These are phyloP conservation scores for Lippia alba DNA, from an alignment of 305 asterid genomes.

Conservation along the genomic window DNA sequence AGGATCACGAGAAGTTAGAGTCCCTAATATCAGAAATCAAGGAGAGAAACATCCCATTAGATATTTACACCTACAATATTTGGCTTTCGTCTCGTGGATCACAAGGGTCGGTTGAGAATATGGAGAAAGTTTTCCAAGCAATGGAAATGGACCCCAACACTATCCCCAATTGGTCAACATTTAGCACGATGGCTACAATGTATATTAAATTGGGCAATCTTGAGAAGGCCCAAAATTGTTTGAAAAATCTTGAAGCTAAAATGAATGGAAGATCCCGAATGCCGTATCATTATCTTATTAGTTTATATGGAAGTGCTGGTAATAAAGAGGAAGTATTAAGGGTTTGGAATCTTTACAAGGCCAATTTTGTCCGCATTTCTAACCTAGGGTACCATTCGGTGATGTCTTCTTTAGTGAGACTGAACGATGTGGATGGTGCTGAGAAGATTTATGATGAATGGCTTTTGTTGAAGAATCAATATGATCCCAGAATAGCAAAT, in stretches of 20 bases:
- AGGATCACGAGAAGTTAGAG: conserved; percentile 67
- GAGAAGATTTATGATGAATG: conserved; percentile 78
- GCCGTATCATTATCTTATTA: conserved; percentile 81
- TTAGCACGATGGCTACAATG: conserved; percentile 80
- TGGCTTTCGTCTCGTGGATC: conserved; percentile 77
- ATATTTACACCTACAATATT: conserved; percentile 79
- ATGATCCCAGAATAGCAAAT: conserved; percentile 81
- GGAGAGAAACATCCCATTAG: conserved; percentile 63
- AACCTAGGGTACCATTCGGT: conserved; percentile 77
- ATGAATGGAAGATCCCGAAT: conserved; percentile 75
- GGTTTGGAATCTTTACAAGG: conserved; percentile 73
- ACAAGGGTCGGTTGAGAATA: conserved; percentile 61
- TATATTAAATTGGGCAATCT: conserved; percentile 60
- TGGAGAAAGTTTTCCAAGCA: conserved; percentile 68
- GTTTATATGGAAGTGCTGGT: conserved; percentile 71
- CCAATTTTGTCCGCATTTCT: conserved; percentile 55
- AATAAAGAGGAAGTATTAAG: conserved; percentile 77
- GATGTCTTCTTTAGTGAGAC: conserved; percentile 66
- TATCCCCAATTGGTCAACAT: conserved; percentile 85
- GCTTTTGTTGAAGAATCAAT: conserved; percentile 57
- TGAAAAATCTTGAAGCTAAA: conserved; percentile 66
- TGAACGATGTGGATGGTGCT: conserved; percentile 76
- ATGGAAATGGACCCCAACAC: conserved; percentile 65
- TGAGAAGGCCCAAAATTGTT: conserved; percentile 66
- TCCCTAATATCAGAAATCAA: conserved; percentile 67